Conservation (phyloP, 495 filamentous ascomycete species). For the Polyplosphaeria fusca region DNA sequence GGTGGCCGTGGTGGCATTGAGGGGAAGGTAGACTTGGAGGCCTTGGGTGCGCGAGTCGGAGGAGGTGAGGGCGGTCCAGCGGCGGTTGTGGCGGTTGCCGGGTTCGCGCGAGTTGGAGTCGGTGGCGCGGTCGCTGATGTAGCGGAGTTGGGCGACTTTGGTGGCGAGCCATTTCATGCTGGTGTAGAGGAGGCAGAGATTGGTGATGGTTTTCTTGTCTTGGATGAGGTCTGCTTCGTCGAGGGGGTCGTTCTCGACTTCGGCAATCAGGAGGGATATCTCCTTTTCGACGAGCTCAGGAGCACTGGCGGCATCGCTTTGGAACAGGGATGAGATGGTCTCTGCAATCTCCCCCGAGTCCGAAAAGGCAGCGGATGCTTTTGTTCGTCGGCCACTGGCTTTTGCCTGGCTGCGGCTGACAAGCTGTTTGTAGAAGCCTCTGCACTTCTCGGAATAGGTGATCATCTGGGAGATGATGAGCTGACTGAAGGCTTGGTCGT, state of each 20-base stretch:
- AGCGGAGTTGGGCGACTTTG: constrained; percentile 70
- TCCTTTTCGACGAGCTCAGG: constrained; percentile 50
- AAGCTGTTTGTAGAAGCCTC: constrained; percentile 66
- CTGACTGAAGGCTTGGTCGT: constrained; percentile 91
- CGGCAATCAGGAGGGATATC: constrained; percentile 61
- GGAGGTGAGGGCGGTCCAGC: constrained; percentile 74
- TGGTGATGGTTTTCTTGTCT: constrained; percentile 78
- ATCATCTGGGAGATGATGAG: constrained; percentile 86
- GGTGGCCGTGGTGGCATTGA: constrained; percentile 80
- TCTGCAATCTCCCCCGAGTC: constrained; percentile 66
- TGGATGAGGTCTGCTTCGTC: constrained; percentile 79
- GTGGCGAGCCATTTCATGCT: constrained; percentile 97
- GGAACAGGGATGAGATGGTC: constrained; percentile 62
- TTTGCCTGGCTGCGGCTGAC: constrained; percentile 55
- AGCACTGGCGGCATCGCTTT: constrained; percentile 36
- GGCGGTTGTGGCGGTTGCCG: constrained; percentile 49
- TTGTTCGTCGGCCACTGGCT: constrained; percentile 51
- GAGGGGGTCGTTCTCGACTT: constrained; percentile 61
- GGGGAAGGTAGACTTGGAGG: constrained; percentile 76
- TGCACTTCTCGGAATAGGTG: constrained; percentile 87
- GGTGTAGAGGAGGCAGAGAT: constrained; percentile 83
- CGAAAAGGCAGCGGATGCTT: constrained; percentile 70
- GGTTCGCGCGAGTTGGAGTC: constrained; percentile 46
- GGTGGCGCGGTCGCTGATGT: constrained; percentile 54
- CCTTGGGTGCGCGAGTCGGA: constrained; percentile 57